Evolutionary conservation across 257 asterid species (phyloP), one percentile per base, ranked within the genome.

Genomic region (Ballota nigra): DNA sequence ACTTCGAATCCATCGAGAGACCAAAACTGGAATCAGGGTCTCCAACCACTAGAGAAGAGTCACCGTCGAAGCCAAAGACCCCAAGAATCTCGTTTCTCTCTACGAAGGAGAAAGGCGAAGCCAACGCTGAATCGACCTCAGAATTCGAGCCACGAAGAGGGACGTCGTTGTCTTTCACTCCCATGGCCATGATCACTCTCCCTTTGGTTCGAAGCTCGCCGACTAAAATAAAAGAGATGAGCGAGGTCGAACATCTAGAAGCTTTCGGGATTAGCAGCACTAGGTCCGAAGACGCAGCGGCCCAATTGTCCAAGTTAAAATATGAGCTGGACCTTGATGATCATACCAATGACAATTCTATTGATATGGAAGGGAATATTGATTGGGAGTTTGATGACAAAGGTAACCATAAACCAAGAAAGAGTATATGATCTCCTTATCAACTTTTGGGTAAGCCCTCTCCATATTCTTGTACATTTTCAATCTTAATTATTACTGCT

Each of bases 351-450:
- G 79, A 77, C 43, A 75, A 71, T 75, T 76, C 87, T 24, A 33
- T 33, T 18, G 68, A 34, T 34, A 33, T 62, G 18, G 98, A 89
- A 23, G 98, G 93, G 2, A 73, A 70, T 64, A 69, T 76, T 33
- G 97, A 87, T 20, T 91, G 98, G 98, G 95, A 91, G 69, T 93
- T 83, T 33, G 96, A 93, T 60, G 87, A 82, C 18, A 73, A 71
- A 18, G 12, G 76, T 62, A 88, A 85, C 20, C 77, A 84, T 76
- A 78, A 77, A 63, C 67, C 78, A 29, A 64, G 73, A 67, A 53
- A 71, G 66, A 74, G 77, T 60, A 31, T 31, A 13, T 59, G 40
- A 28, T 59, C 19, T 19, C 19, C 52, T 52, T 20, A 53, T 53
- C 60, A 68, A 26, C 57, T 29, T 19, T 22, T 24, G 60, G 69